phyloP scores from a whole-genome alignment of 1,284 basidiomycete genomes.

The Gymnopus androsaceus region DNA sequence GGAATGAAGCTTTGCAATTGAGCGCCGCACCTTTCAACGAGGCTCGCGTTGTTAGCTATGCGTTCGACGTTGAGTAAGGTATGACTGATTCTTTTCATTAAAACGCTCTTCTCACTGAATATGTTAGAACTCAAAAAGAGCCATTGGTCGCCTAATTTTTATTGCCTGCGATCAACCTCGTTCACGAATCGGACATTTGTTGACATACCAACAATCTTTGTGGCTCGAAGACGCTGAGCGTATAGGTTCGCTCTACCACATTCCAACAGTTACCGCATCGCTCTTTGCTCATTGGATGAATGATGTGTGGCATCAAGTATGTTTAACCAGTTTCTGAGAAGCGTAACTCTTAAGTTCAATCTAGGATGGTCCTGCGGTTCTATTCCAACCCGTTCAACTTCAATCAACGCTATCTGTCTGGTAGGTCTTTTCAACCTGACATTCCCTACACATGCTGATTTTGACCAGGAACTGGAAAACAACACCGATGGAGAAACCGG shows the following conservation, averaged over 20 bases:
- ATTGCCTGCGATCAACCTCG: conserved; percentile 34
- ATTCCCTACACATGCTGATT: conserved; percentile 4
- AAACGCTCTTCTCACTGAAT: background rate
- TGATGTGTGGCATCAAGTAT: background rate
- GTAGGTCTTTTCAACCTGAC: conserved; percentile 31
- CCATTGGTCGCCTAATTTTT: conserved; percentile 36
- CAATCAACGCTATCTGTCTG: conserved; percentile 37
- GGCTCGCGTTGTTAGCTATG: background rate
- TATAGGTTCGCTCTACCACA: background rate
- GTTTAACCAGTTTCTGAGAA: background rate
- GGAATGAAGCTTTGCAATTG: background rate
- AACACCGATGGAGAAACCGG: conserved; percentile 31
- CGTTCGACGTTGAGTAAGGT: background rate
- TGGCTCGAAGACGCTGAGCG: conserved; percentile 38
- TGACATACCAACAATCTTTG: conserved; percentile 55
- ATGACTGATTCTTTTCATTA: background rate
- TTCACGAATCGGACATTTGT: conserved; percentile 43
- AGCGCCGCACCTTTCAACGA: conserved; percentile 1
- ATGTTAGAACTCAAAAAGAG: conserved; percentile 12
- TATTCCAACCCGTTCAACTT: conserved; percentile 30
- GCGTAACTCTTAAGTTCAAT: background rate
- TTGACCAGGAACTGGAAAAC: conserved; percentile 36
- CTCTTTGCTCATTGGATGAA: background rate
- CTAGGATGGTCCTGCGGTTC: background rate
- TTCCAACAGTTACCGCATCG: background rate